phyloP scores from a whole-genome alignment of 2,329 filamentous ascomycete genomes.

The Aureobasidium sp. region DNA sequence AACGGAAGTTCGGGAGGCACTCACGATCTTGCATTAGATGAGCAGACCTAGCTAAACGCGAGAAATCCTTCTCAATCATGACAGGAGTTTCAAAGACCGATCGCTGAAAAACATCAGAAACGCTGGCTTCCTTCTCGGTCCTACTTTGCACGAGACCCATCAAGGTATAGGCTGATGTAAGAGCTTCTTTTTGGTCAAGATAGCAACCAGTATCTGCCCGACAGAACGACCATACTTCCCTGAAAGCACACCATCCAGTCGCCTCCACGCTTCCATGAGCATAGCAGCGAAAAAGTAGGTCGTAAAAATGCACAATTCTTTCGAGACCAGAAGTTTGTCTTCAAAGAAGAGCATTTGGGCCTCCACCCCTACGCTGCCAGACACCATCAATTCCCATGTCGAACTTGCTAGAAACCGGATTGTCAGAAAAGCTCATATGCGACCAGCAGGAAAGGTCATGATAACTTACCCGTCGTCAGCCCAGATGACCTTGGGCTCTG shows the following conservation, averaged over 20 bases:
- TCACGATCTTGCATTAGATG: neutral
- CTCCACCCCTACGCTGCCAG: constrained; percentile 16
- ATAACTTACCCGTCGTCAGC: constrained; percentile 15
- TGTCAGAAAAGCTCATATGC: neutral
- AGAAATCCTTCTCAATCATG: neutral
- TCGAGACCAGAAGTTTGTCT: neutral
- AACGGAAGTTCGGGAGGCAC: neutral
- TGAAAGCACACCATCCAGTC: neutral
- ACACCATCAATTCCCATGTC: constrained; percentile 17
- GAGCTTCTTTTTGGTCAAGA: too few relatives aligned
- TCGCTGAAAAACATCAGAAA: neutral
- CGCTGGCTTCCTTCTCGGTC: neutral
- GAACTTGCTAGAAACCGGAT: neutral
- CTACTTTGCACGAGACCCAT: neutral
- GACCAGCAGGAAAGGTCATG: neutral
- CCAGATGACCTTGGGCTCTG: constrained; percentile 12
- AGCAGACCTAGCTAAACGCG: neutral
- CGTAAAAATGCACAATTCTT: neutral
- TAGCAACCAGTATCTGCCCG: neutral
- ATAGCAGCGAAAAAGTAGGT: neutral
- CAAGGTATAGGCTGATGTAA: neutral
- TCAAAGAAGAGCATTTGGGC: neutral
- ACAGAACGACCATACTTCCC: neutral
- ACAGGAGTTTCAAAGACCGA: neutral
- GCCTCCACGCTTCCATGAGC: neutral